Evolutionary conservation across 768 basidiomycete species (phyloP), one percentile per base, ranked within the genome.

Genomic region (Steccherinum ochraceum): DNA sequence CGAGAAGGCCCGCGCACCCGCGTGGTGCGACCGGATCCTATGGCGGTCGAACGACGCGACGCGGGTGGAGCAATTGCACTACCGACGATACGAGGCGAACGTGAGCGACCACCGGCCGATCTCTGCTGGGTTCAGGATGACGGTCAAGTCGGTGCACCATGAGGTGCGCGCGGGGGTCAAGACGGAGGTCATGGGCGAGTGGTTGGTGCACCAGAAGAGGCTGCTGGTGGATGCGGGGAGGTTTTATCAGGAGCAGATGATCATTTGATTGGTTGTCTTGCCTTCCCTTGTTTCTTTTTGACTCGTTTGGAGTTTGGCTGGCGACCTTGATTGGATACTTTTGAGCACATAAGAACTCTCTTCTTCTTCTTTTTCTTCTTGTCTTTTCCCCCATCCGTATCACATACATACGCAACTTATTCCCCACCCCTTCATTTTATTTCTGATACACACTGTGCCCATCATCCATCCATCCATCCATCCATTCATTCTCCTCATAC

Each of bases 1-100:
- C 0, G 90, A 92, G 65, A 97, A 98, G 67, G 76, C 78, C 12
- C 85, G 95, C 0, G 75, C 83, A 5, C 95, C 95, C 3, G 93
- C 95, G 2, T 99, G 94, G 93, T 99, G 95, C 64, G 95, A 99
- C 64, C 84, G 95, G 4, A 80, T 99, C 19, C 70, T 98, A 40
- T 95, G 85, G 81, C 80, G 83, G 3, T 71, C 79, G 40, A 72
- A 72, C 13, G 78, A 75, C 13, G 71, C 73, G 12, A 68, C 65
- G 12, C 74, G 89, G 5, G 83, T 95, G 24, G 63, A 71, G 49
- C 76, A 80, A 61, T 53, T 89, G 57, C 80, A 81, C 59, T 96
- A 99, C 66, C 66, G 67, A 40, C 75, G 95, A 18, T 94, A 90
- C 66, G 93, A 96, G 66, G 79, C 76, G 47, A 89, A 91, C 56